Conservation (phyloP, 345 rosid species). For the Brassica cretica region DNA sequence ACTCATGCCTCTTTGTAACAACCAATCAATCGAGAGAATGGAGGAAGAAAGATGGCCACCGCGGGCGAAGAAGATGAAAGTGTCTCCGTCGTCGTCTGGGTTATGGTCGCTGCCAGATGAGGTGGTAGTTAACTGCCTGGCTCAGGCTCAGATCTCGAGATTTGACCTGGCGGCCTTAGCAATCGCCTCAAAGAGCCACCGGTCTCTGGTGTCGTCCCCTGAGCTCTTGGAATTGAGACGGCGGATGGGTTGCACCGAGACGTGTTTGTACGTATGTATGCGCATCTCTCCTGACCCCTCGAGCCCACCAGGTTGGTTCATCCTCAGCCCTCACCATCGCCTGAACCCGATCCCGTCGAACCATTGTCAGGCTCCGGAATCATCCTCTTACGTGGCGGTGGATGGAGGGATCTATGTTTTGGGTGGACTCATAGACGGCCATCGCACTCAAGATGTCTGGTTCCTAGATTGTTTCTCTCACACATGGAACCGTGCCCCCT, state of each 20-base stretch:
- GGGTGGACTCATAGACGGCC: background rate
- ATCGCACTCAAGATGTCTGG: background rate
- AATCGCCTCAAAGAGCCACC: constrained; percentile 49
- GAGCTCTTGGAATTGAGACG: background rate
- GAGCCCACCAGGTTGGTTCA: constrained; percentile 3
- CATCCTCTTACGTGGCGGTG: background rate
- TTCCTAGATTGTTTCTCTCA: background rate
- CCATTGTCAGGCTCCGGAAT: background rate
- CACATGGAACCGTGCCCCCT: background rate
- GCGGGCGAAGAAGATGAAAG: background rate
- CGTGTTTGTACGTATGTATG: background rate
- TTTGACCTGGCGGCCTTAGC: constrained; percentile 54
- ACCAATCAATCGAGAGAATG: background rate
- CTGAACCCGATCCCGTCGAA: background rate
- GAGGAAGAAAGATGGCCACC: background rate
- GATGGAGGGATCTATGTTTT: background rate
- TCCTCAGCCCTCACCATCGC: background rate
- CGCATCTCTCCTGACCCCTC: background rate
- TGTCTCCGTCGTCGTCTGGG: background rate
- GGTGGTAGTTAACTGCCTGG: constrained; percentile 50
- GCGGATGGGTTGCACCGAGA: background rate
- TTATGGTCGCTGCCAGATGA: constrained; percentile 52
- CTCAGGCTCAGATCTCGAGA: constrained; percentile 51
- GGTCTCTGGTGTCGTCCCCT: constrained; percentile 45
- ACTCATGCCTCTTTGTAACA: no score